Conservation (phyloP, 805 yeast species). For the Ogataea sp. region DNA sequence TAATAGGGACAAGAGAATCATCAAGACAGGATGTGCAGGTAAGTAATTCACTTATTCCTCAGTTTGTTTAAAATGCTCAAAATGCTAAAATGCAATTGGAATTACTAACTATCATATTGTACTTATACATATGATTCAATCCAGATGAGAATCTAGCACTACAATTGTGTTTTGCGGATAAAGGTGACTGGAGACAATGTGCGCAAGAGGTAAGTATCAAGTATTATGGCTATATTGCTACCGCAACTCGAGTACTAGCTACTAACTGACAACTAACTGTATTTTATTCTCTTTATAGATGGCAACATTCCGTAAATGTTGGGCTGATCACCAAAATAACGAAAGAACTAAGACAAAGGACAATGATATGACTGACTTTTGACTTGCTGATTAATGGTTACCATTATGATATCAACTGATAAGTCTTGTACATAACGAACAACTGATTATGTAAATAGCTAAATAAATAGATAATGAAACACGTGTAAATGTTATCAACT, state of each 20-base stretch:
- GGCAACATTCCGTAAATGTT: conserved; percentile 34
- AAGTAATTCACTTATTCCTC: no score
- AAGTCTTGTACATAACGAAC: no score
- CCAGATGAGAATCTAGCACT: conserved; percentile 58
- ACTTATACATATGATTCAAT: no score
- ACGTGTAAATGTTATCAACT: no score
- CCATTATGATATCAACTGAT: conserved; percentile 4
- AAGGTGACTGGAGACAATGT: conserved; percentile 75
- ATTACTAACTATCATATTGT: conserved; percentile 4
- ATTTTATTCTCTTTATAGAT: conserved; percentile 18
- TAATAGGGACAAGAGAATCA: conserved; percentile 60
- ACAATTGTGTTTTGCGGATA: conserved; percentile 74
- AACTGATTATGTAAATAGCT: no score
- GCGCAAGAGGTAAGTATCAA: conserved; percentile 52
- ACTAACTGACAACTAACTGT: conserved; percentile 1
- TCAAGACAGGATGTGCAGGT: conserved; percentile 67
- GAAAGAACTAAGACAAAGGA: conserved; percentile 29
- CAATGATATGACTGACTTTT: conserved; percentile 20
- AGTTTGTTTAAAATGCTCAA: no score
- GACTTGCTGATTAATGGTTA: neutral
- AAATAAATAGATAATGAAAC: no score
- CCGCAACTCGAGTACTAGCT: neutral
- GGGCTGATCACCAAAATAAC: conserved; percentile 32
- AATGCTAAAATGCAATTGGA: no score
- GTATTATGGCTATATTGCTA: no score